Evolutionary conservation across 495 filamentous ascomycete genomes (phyloP).

Genomic region (Neurospora tetraspora): DNA sequence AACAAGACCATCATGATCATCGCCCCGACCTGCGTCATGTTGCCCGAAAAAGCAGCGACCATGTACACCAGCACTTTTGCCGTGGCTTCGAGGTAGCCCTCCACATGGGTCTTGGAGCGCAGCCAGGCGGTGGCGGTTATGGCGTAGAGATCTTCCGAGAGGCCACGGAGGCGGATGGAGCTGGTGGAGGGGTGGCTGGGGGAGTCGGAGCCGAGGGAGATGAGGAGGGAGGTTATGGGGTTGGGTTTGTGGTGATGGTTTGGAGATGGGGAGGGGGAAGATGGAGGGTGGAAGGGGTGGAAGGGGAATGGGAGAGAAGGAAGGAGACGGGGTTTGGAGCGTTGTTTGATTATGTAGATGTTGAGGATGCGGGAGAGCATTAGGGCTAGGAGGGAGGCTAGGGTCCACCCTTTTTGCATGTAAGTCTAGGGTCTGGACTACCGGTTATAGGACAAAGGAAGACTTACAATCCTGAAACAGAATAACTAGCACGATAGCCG

Average conservation of each 20-base stretch:
- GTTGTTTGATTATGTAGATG: constrained; percentile 42
- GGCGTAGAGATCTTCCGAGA: constrained; percentile 45
- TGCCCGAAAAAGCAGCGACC: constrained; percentile 40
- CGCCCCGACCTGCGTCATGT: constrained; percentile 37
- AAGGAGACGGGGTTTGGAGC: constrained; percentile 14
- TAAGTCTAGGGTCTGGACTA: neutral
- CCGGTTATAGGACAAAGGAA: neutral
- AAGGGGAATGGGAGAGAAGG: neutral
- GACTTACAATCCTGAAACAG: constrained; percentile 36
- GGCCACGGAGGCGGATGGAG: constrained; percentile 39
- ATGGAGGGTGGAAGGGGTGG: neutral
- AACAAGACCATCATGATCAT: constrained; percentile 40
- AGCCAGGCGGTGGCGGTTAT: constrained; percentile 49
- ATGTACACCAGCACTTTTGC: constrained; percentile 23
- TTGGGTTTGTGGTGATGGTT: constrained; percentile 1
- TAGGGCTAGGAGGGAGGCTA: constrained; percentile 32
- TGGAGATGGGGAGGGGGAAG: neutral
- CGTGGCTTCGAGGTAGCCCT: constrained; percentile 33
- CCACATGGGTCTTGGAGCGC: constrained; percentile 36
- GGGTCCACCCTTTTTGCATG: constrained; percentile 32
- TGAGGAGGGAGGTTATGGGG: constrained; percentile 2
- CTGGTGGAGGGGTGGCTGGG: neutral
- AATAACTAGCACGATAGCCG: constrained; percentile 28
- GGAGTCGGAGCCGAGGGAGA: constrained; percentile 21
- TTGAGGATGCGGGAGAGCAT: constrained; percentile 46